A percentile compares a stretch with the other conserved stretches of the same genome.
Evolutionary conservation across 495 filamentous ascomycete species (phyloP).

Genomic region (Penicillium macrosclerotiorum): DNA sequence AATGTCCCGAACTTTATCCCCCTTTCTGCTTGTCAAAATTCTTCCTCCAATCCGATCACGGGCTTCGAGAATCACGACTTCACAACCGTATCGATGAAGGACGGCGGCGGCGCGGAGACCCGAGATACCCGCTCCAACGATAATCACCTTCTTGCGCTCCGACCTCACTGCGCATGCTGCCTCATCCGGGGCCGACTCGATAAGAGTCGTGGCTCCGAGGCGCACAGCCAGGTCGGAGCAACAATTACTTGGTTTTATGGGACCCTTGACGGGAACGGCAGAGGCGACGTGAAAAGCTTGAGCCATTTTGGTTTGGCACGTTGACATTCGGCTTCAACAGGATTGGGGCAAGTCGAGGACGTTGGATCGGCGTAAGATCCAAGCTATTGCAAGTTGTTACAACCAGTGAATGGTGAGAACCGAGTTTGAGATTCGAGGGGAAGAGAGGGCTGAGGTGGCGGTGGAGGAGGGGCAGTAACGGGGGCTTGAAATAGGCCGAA

Average conservation of each 20-base stretch:
- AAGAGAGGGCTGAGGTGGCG: too few relatives aligned
- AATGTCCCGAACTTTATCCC: conserved; percentile 20
- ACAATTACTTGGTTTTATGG: conserved; percentile 24
- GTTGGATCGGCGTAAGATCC: not conserved
- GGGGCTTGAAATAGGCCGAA: conserved; percentile 1
- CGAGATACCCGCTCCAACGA: conserved; percentile 23
- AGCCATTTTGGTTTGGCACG: conserved; percentile 25
- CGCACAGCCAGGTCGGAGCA: conserved; percentile 23
- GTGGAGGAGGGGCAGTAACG: not conserved
- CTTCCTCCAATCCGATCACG: conserved; percentile 28
- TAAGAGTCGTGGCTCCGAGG: conserved; percentile 13
- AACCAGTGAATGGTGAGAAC: too few relatives aligned
- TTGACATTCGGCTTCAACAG: conserved; percentile 16
- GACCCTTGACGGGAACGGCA: conserved; percentile 8
- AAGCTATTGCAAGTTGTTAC: not conserved
- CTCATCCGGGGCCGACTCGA: conserved; percentile 14
- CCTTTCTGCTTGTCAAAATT: conserved; percentile 19
- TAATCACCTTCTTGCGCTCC: conserved; percentile 25
- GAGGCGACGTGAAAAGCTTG: conserved; percentile 20
- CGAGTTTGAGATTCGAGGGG: too few relatives aligned
- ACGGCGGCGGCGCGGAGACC: conserved; percentile 22
- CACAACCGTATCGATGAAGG: conserved; percentile 16
- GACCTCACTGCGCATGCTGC: conserved; percentile 20
- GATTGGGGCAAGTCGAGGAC: not conserved
- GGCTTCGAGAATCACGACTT: conserved; percentile 25